These are phyloP conservation scores for Colletotrichum gloeosporioides DNA, from an alignment of 2,329 filamentous ascomycete species.

Conservation along the genomic window DNA sequence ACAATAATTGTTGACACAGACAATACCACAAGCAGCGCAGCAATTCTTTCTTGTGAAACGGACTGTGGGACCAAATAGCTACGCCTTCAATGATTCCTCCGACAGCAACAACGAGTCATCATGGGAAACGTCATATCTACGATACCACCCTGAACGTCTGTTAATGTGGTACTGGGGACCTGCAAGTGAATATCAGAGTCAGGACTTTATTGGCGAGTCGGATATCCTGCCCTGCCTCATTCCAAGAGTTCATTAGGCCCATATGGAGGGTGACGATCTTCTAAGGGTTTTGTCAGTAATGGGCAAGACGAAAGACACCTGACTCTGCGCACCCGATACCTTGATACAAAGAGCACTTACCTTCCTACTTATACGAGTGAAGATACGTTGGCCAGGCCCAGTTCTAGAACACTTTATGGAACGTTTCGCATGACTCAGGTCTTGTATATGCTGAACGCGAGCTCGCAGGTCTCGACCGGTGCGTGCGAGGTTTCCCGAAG, in stretches of 20 bases:
- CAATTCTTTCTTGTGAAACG: fast-evolving
- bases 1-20: fast-evolving
- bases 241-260: background rate
- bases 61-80: background rate
- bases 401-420: background rate
- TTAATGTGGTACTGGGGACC: background rate
- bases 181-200: background rate
- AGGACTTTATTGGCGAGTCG: background rate
- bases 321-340: background rate
- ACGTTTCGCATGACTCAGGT: background rate
- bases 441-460: background rate
- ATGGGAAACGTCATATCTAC: background rate
- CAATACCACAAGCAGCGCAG: background rate
- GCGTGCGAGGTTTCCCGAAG: background rate
- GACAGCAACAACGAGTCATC: background rate
- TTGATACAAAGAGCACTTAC: background rate
- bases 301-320: background rate
- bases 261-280: background rate
- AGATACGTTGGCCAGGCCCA: background rate
- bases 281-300: background rate
- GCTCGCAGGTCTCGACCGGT: background rate
- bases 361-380: background rate
- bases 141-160: background rate
- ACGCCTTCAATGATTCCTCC: background rate
- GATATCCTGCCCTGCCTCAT: background rate